Evolutionary conservation across 2,329 filamentous ascomycete species (phyloP).

Genomic region (Harringtonia aguacate): DNA sequence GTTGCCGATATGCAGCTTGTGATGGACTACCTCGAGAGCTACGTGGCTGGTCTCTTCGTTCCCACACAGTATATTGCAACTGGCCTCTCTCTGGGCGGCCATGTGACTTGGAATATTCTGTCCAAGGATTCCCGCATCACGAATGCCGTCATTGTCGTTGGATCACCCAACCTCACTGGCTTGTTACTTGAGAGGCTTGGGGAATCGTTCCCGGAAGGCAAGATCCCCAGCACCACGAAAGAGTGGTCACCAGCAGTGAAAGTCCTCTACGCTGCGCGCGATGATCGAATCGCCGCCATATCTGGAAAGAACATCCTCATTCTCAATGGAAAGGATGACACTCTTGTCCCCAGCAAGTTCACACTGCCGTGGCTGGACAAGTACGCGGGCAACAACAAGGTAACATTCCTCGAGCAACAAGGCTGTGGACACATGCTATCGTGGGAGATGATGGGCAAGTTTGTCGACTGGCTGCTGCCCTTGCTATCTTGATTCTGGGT

Average conservation of each 20-base stretch:
- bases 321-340: slow-evolving; percentile 1
- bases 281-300: background rate
- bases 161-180: background rate
- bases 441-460: background rate
- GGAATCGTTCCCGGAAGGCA: background rate
- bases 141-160: background rate
- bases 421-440: background rate
- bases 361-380: background rate
- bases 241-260: background rate
- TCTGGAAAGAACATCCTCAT: background rate
- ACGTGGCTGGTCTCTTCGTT: background rate
- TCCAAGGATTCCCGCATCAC: background rate
- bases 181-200: background rate
- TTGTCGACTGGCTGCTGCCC: background rate
- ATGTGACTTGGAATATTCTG: slow-evolving; percentile 1
- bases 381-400: background rate
- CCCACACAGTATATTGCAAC: background rate
- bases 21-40: background rate
- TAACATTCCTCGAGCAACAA: background rate
- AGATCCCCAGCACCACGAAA: background rate
- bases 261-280: background rate
- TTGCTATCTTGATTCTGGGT: background rate
- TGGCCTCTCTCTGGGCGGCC: slow-evolving; percentile 2
- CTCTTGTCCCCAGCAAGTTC: background rate
- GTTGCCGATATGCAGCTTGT: background rate